Evolutionary conservation across 176 grass and related monocot species (phyloP).

Genomic region (Leersia perrieri): DNA sequence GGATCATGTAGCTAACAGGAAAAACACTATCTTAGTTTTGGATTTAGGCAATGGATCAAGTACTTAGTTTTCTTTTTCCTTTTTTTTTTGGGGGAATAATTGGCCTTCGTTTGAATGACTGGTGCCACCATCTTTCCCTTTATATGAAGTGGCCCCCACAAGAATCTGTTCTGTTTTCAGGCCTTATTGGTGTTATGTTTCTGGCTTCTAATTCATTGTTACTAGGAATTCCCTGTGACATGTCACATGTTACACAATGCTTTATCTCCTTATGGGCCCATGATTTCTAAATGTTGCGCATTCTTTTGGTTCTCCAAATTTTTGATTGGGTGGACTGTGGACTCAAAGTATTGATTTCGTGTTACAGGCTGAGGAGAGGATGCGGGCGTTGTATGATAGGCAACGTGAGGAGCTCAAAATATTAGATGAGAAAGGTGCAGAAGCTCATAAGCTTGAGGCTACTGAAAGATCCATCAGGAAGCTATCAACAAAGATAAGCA

Average conservation of each 20-base stretch:
- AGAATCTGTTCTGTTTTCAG: slow-evolving; percentile 18
- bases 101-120: slow-evolving; percentile 3
- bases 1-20: background rate
- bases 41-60: background rate
- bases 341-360: slow-evolving; percentile 9
- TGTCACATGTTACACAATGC: background rate
- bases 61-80: background rate
- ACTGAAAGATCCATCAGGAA: slow-evolving; percentile 71
- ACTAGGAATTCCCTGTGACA: background rate
- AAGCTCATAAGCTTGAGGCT: slow-evolving; percentile 69
- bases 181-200: slow-evolving; percentile 14
- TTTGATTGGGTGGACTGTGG: background rate
- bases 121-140: background rate
- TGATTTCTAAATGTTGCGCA: background rate
- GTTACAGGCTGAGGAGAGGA: slow-evolving; percentile 76
- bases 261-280: background rate
- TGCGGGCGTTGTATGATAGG: slow-evolving; percentile 67
- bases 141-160: background rate
- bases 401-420: slow-evolving; percentile 70
- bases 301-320: background rate
- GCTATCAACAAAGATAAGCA: slow-evolving; percentile 91
- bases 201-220: background rate
- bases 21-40: background rate
- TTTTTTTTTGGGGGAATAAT: background rate
- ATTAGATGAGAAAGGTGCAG: slow-evolving; percentile 77